Evolutionary conservation across 768 basidiomycete species (phyloP).

Genomic region (Boletus reticuloceps): DNA sequence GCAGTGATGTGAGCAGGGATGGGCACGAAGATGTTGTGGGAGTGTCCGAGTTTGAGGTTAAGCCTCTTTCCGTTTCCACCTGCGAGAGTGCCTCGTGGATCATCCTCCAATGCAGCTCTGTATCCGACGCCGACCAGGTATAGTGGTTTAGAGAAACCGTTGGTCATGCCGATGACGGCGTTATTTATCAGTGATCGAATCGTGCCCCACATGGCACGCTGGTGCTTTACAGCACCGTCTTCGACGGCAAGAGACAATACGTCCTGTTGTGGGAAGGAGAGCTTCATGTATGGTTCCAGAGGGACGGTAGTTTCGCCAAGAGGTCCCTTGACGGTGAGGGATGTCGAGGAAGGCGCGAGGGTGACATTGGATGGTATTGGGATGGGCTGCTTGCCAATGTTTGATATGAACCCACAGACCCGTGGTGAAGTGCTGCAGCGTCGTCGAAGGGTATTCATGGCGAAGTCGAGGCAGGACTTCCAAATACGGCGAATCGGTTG

Average conservation of each 20-base stretch:
- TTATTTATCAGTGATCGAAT: constrained; percentile 88
- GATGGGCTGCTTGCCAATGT: constrained; percentile 61
- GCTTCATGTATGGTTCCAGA: constrained; percentile 45
- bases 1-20: constrained; percentile 81
- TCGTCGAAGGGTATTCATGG: constrained; percentile 26
- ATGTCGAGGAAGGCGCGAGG: constrained; percentile 34
- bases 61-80: constrained; percentile 66
- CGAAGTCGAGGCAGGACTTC: not conserved
- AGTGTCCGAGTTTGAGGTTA: constrained; percentile 91
- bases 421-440: constrained; percentile 50
- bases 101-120: constrained; percentile 80
- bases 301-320: constrained; percentile 49
- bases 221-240: constrained; percentile 65
- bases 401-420: constrained; percentile 49
- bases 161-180: constrained; percentile 85
- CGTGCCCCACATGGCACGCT: constrained; percentile 94
- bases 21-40: constrained; percentile 81
- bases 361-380: constrained; percentile 49
- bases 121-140: constrained; percentile 96
- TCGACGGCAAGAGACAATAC: constrained; percentile 43
- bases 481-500: too few relatives aligned
- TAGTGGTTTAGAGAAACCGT: constrained; percentile 80
- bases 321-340: constrained; percentile 56
- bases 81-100: constrained; percentile 58
- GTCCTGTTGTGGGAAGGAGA: constrained; percentile 33